Evolutionary conservation across 495 filamentous ascomycete species (phyloP).

Genomic region (Penicillium ucsense): DNA sequence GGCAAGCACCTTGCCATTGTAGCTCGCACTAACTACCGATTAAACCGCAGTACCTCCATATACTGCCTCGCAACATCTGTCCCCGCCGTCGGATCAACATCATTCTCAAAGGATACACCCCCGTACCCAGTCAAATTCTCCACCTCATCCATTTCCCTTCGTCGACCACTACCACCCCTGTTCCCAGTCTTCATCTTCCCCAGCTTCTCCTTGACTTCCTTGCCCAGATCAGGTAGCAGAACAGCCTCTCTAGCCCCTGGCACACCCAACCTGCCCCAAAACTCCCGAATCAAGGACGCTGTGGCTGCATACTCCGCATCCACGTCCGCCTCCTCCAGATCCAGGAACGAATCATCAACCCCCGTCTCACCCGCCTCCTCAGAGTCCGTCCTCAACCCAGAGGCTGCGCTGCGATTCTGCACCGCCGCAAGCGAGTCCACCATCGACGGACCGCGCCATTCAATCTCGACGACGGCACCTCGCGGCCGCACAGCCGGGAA

Average conservation of each 20-base stretch:
- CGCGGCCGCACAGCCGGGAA: constrained; percentile 27
- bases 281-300: constrained; percentile 33
- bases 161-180: constrained; percentile 1
- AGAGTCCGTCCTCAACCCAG: background rate
- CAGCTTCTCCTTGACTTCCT: constrained; percentile 28
- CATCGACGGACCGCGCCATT: constrained; percentile 34
- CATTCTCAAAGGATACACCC: constrained; percentile 13
- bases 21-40: constrained; percentile 22
- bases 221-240: constrained; percentile 32
- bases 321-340: constrained; percentile 29
- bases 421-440: constrained; percentile 15
- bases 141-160: background rate
- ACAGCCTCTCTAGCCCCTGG: constrained; percentile 32
- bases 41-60: constrained; percentile 40
- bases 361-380: constrained; percentile 15
- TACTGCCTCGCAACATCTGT: constrained; percentile 39
- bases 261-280: constrained; percentile 29
- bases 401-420: background rate
- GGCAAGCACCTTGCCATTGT: too few species aligned
- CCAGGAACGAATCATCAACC: constrained; percentile 21
- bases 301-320: constrained; percentile 33
- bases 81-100: constrained; percentile 30
- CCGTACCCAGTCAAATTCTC: constrained; percentile 1
- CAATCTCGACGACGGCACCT: constrained; percentile 35
- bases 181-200: constrained; percentile 7